phyloP scores from a whole-genome alignment of 306 rosid species.

The Quercus wislizeni region DNA sequence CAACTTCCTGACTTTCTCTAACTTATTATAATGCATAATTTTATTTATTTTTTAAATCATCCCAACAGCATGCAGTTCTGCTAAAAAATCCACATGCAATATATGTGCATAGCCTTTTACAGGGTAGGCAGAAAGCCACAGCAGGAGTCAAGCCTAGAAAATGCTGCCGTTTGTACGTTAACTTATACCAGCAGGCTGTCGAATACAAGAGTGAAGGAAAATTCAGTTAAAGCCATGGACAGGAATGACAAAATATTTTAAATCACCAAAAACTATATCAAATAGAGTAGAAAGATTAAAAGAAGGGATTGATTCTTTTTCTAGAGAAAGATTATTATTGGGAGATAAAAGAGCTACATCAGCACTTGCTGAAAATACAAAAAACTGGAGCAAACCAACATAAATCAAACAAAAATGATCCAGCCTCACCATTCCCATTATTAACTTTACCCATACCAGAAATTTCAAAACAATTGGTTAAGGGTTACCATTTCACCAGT shows the following conservation, averaged over 20 bases:
- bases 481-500: background rate
- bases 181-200: background rate
- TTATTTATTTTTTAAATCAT: background rate
- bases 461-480: too few relatives aligned
- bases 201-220: background rate
- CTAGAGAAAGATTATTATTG: background rate
- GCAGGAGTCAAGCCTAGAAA: background rate
- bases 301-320: background rate
- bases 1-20: background rate
- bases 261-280: background rate
- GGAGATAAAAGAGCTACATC: background rate
- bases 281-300: background rate
- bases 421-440: background rate
- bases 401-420: background rate
- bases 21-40: background rate
- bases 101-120: background rate
- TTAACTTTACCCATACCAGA: too few relatives aligned
- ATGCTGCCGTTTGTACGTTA: background rate
- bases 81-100: background rate
- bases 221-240: background rate
- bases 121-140: background rate
- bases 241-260: background rate
- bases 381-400: background rate
- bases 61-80: background rate
- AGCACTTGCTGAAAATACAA: background rate